Conservation (phyloP, 306 rosid species). For the Fragaria vesca region DNA sequence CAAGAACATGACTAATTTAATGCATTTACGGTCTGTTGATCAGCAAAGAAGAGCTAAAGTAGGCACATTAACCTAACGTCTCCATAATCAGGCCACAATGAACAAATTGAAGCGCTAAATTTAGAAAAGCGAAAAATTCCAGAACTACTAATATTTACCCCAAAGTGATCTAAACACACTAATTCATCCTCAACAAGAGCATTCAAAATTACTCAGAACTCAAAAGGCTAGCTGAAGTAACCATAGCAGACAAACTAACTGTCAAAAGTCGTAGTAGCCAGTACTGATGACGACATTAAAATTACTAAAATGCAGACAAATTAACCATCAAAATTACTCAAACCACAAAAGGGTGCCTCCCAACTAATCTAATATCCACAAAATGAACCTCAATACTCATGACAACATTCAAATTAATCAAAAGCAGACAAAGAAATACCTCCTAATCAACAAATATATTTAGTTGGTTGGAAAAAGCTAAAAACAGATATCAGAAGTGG, state of each 20-base stretch:
- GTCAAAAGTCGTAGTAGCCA: constrained; percentile 3
- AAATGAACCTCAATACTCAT: constrained; percentile 1
- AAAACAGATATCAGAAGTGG: background rate
- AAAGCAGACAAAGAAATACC: background rate
- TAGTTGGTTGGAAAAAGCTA: background rate
- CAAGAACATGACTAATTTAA: background rate
- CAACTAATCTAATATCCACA: background rate
- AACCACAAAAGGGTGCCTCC: background rate
- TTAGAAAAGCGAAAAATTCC: constrained; percentile 7
- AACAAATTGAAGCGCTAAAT: background rate
- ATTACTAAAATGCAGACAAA: background rate
- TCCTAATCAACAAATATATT: background rate
- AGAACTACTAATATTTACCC: constrained; percentile 34
- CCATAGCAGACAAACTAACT: constrained; percentile 31
- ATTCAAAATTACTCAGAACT: constrained; percentile 32
- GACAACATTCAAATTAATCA: constrained; percentile 14
- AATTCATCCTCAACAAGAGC: background rate
- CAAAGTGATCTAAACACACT: constrained; percentile 33
- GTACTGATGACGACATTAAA: constrained; percentile 16
- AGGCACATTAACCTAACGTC: constrained; percentile 6
- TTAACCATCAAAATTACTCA: background rate
- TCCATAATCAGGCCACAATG: constrained; percentile 7
- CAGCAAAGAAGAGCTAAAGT: constrained; percentile 2
- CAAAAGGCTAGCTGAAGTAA: background rate
- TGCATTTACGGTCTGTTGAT: background rate